Percentiles rank a stretch among this genome's conserved stretches.
Evolutionary conservation across 1,284 basidiomycete genomes (phyloP).

Genomic region (Mycocalia duriaeana): DNA sequence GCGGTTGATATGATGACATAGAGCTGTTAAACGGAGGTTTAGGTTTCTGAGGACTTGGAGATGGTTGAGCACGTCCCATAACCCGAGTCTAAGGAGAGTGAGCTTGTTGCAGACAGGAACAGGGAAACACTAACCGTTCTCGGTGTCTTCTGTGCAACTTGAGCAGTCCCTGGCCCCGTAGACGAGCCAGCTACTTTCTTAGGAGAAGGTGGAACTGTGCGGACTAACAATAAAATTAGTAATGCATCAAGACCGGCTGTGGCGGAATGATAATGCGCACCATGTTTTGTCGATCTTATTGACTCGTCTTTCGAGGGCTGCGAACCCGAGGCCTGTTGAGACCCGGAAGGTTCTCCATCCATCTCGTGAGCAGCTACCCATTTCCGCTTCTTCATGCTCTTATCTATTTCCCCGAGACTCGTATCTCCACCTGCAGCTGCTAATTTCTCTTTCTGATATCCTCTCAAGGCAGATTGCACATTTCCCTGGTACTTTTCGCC

Average conservation of each 20-base stretch:
- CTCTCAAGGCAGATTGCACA: slow-evolving; percentile 61
- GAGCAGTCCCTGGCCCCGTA: slow-evolving; percentile 42
- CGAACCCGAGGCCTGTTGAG: slow-evolving; percentile 31
- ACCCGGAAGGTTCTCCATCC: slow-evolving; percentile 36
- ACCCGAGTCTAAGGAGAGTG: slow-evolving; percentile 28
- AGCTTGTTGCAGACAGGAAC: slow-evolving; percentile 3
- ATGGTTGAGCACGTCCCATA: slow-evolving; percentile 34
- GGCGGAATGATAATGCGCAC: no score
- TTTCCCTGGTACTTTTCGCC: slow-evolving; percentile 72
- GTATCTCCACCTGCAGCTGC: slow-evolving; percentile 39
- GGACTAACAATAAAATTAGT: not conserved
- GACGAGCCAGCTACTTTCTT: slow-evolving; percentile 50
- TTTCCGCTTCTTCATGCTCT: slow-evolving; percentile 66
- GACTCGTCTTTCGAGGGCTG: slow-evolving; percentile 29
- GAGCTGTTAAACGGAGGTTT: slow-evolving; percentile 35
- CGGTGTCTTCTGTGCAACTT: slow-evolving; percentile 30
- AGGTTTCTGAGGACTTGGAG: slow-evolving; percentile 53
- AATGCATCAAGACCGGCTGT: slow-evolving; percentile 23
- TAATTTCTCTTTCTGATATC: slow-evolving; percentile 54
- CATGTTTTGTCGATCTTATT: slow-evolving; percentile 52
- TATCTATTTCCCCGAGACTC: slow-evolving; percentile 54
- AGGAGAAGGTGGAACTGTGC: slow-evolving; percentile 32
- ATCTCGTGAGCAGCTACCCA: slow-evolving; percentile 61
- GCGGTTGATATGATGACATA: slow-evolving; percentile 24
- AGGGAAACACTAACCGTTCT: slow-evolving; percentile 34